Percentiles rank a stretch among this genome's conserved stretches.
Evolutionary conservation across 1,139 yeast species (phyloP).

Genomic region (Yamadazyma epiphylla): DNA sequence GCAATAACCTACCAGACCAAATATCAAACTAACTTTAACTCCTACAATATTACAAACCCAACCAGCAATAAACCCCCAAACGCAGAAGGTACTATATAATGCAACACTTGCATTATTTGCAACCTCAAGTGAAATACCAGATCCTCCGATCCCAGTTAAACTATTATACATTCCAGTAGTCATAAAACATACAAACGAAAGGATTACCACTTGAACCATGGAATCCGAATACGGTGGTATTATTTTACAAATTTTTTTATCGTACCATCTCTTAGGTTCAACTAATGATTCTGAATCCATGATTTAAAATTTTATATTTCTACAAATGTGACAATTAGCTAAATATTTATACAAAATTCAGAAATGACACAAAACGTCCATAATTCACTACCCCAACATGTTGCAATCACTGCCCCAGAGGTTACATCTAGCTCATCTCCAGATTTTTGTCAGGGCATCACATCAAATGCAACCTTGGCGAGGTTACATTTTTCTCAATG

Average conservation of each 20-base stretch:
- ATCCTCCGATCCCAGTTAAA: constrained; percentile 48
- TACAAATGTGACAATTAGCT: too few species aligned
- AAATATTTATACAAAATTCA: too few species aligned
- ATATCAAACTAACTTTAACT: constrained; percentile 41
- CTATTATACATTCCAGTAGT: constrained; percentile 61
- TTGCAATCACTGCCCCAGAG: too few species aligned
- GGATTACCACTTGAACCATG: constrained; percentile 40
- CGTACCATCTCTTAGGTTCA: not conserved
- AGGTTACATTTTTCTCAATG: too few species aligned
- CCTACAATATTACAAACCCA: constrained; percentile 55
- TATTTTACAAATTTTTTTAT: not conserved
- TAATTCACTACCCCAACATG: too few species aligned
- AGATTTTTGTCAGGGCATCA: too few species aligned
- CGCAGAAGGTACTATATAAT: constrained; percentile 53
- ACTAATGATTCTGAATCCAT: not conserved
- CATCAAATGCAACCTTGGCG: too few species aligned
- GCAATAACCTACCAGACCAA: constrained; percentile 58
- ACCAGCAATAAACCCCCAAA: constrained; percentile 59
- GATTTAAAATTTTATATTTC: not conserved
- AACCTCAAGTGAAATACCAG: constrained; percentile 37
- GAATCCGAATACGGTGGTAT: constrained; percentile 13
- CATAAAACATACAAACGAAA: constrained; percentile 49
- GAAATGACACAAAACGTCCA: too few species aligned
- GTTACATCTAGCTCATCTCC: too few species aligned
- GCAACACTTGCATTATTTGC: constrained; percentile 56